Percentiles rank a stretch among this genome's conserved stretches.
These are phyloP conservation scores for Melastoma candidum DNA, from an alignment of 441 rosid species.

Conservation along the genomic window DNA sequence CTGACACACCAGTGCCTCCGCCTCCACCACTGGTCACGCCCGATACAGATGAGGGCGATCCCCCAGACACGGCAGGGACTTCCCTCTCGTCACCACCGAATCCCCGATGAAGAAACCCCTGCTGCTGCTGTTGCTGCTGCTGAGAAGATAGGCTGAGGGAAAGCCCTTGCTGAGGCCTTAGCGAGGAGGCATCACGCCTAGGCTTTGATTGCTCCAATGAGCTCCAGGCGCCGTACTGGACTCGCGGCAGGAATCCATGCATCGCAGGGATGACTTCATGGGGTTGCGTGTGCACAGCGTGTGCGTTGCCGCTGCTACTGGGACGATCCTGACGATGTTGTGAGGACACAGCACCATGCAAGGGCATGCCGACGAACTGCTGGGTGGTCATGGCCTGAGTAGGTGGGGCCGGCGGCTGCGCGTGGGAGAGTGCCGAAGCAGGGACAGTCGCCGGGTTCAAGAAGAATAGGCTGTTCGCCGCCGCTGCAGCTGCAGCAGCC, in stretches of 20 bases:
- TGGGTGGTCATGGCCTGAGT: constrained; percentile 21
- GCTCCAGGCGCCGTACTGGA: constrained; percentile 31
- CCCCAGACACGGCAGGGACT: constrained; percentile 8
- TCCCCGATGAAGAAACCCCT: constrained; percentile 14
- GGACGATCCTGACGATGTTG: constrained; percentile 2
- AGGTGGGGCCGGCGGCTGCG: constrained; percentile 23
- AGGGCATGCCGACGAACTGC: constrained; percentile 35
- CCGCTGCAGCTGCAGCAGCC: constrained; percentile 13
- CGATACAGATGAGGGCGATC: constrained; percentile 25
- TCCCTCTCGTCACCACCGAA: constrained; percentile 17
- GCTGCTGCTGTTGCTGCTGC: constrained; percentile 21
- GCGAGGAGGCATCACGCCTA: constrained; percentile 10
- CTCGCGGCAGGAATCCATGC: constrained; percentile 13
- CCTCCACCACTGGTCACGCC: constrained; percentile 26
- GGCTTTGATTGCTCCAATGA: constrained; percentile 18
- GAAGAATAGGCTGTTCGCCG: constrained; percentile 22
- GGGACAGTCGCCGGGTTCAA: constrained; percentile 22
- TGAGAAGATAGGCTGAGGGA: constrained; percentile 34
- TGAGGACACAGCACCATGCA: constrained; percentile 7
- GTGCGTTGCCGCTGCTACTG: neutral
- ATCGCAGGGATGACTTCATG: constrained; percentile 19
- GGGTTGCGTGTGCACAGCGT: constrained; percentile 2
- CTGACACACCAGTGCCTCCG: constrained; percentile 20
- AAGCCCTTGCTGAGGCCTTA: constrained; percentile 29
- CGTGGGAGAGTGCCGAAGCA: constrained; percentile 17